These are phyloP conservation scores for Exophiala alcalophila DNA, from an alignment of 2,329 filamentous ascomycete genomes.

Conservation along the genomic window DNA sequence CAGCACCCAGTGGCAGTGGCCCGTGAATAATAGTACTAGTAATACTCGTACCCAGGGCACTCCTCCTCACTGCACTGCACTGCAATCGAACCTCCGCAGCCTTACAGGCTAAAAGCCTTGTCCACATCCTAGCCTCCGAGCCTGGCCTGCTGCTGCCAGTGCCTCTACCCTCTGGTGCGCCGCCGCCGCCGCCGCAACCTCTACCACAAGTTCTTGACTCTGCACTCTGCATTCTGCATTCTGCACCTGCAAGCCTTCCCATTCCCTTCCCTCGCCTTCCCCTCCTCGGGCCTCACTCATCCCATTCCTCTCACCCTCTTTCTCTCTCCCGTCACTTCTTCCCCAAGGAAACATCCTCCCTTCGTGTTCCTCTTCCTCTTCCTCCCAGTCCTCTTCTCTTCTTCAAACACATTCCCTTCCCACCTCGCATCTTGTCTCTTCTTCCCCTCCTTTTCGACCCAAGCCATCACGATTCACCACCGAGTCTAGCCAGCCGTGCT, in stretches of 20 bases:
- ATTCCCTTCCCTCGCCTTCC: conserved; percentile 2
- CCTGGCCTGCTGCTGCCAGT: background rate
- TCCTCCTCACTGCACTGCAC: background rate
- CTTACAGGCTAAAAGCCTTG: conserved; percentile 29
- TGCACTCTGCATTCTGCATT: background rate
- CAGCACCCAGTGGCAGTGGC: conserved; percentile 4
- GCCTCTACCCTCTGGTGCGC: no score
- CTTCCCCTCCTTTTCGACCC: background rate
- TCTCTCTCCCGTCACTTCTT: conserved; percentile 7
- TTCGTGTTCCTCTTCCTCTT: conserved; percentile 4
- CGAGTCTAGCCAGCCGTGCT: no score
- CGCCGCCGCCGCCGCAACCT: background rate
- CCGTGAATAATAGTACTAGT: conserved; percentile 3
- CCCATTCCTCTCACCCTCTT: conserved; percentile 10
- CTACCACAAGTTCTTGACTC: background rate
- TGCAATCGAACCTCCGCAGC: conserved; percentile 18
- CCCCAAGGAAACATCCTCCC: no score
- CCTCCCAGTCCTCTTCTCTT: conserved; percentile 1
- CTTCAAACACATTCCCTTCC: conserved; percentile 1
- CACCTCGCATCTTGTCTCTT: conserved; percentile 2
- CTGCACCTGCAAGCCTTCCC: conserved; percentile 4
- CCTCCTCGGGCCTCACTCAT: conserved; percentile 5
- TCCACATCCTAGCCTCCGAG: conserved; percentile 13
- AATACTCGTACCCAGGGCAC: background rate
- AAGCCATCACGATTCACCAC: no score